Base-by-base conservation (phyloP, 352 stramenopile species). In the Plasmopara muralis region DNA sequence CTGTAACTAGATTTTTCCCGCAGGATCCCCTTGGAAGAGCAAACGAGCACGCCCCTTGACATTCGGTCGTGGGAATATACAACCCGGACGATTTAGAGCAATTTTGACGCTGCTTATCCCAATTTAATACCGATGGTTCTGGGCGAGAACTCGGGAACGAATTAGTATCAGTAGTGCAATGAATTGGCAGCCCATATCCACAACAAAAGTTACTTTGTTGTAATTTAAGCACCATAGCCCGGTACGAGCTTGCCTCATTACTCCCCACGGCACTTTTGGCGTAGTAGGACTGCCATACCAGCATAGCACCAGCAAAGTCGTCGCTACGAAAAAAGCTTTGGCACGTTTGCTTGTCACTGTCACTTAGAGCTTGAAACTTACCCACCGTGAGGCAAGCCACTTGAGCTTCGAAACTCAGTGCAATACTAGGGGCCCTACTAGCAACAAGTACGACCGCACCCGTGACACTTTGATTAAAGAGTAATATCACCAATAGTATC, bases 221-320 rank as follows among this genome's bases (percentile, higher is more conserved):
- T 9, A 90, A 48, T 15, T 57, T 72, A 37, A 88, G 64, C 31
- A 90, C 59, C 64, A 75, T 72, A 6, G 75, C 62, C 16, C 76
- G 72, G 29, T 80, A 77, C 9, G 69, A 70, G 35, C 49, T 47
- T 1, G 49, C 35, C 4, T 53, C 25, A 2, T 20, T 45, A 45
- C 57, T 58, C 4, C 51, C 51, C 18, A 48, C 52, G 16, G 72
- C 38, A 49, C 75, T 87, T 50, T 73, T 67, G 20, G 56, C 47
- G 55, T 85, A 89, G 55, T 89, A 91, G 15, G 73, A 71, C 42
- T 88, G 76, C 80, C 80, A 91, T 29, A 85, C 78, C 13, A 91
- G 61, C 45, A 73, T 68, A 30, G 70, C 65, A 41, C 80, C 77
- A 0, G 70, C 74, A 29, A 87, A 91, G 20, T 68, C 67, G 48